Conservation (phyloP, 2,329 filamentous ascomycete species). For the Cordyceps cicadae region DNA sequence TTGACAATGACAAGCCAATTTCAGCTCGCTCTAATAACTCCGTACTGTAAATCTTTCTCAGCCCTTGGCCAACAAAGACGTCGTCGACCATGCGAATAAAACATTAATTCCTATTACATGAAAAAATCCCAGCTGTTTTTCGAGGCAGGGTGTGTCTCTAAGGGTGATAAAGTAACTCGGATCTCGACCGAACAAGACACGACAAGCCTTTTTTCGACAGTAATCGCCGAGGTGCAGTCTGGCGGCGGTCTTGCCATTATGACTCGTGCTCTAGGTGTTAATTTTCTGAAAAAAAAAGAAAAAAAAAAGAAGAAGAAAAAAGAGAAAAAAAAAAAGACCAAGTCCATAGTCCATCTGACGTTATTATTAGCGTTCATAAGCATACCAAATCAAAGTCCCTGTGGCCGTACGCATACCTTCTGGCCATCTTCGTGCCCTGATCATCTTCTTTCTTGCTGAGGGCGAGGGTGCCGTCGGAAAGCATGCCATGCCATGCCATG, state of each 20-base stretch:
- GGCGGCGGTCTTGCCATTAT: neutral
- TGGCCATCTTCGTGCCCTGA: neutral
- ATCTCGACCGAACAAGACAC: slow-evolving; percentile 7
- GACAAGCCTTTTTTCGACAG: neutral
- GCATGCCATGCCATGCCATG: neutral
- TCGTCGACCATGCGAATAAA: neutral
- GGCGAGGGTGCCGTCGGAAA: slow-evolving; percentile 2
- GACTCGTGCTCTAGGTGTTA: neutral
- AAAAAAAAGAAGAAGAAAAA: too few relatives aligned
- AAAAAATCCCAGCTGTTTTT: neutral
- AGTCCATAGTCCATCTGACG: too few relatives aligned
- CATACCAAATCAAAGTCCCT: neutral
- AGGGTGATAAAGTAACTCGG: neutral
- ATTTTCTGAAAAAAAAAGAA: neutral
- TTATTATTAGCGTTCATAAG: neutral
- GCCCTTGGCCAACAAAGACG: neutral
- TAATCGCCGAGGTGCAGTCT: slow-evolving; percentile 6
- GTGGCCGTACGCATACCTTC: too few relatives aligned
- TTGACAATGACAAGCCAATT: neutral
- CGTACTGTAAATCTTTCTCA: too few relatives aligned
- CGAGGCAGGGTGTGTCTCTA: neutral
- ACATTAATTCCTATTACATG: neutral
- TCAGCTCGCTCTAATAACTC: neutral
- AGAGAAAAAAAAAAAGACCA: too few relatives aligned
- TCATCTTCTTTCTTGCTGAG: neutral